A percentile compares a stretch with the other conserved stretches of the same genome.
These are phyloP conservation scores for Testicularia cyperi DNA, from an alignment of 1,284 basidiomycete species.

Conservation along the genomic window DNA sequence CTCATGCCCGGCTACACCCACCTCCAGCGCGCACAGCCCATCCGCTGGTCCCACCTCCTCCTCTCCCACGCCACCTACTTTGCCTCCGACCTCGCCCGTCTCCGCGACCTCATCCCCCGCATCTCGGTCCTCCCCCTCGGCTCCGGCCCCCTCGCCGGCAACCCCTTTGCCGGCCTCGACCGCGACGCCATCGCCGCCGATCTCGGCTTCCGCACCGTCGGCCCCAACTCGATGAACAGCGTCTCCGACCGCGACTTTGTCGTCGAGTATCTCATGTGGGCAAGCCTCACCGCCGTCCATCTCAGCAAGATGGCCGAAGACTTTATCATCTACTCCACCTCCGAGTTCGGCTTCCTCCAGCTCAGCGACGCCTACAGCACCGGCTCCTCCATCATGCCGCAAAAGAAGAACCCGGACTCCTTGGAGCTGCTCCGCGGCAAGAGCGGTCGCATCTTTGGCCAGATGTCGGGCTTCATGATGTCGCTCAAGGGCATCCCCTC, in stretches of 20 bases:
- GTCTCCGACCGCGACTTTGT: conserved; percentile 97
- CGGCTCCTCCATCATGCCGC: conserved; percentile 98
- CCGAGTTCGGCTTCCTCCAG: conserved; percentile 92
- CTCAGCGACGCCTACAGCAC: conserved; percentile 97
- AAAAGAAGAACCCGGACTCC: conserved; percentile 99
- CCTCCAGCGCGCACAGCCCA: conserved; percentile 79
- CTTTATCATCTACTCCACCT: conserved; percentile 91
- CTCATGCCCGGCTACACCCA: conserved; percentile 96
- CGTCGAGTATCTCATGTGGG: conserved; percentile 96
- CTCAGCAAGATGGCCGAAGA: conserved; percentile 93
- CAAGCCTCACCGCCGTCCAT: conserved; percentile 86
- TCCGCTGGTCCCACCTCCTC: conserved; percentile 95
- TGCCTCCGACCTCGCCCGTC: conserved; percentile 79
- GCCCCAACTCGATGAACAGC: conserved; percentile 64
- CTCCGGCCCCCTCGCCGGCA: conserved; percentile 90
- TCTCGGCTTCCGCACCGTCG: conserved; percentile 56
- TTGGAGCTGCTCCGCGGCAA: conserved; percentile 93
- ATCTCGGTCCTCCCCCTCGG: conserved; percentile 91
- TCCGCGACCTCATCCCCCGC: conserved; percentile 71
- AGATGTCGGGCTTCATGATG: conserved; percentile 98
- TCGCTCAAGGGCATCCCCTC: conserved; percentile 94
- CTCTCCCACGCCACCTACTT: conserved; percentile 94
- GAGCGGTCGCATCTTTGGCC: conserved; percentile 88
- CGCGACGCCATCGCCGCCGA: conserved; percentile 55
- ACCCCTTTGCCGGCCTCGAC: conserved; percentile 71